Evolutionary conservation across 2,329 filamentous ascomycete species (phyloP), one percentile per base, ranked within the genome.

Genomic region (Neopestalotiopsis rosae): DNA sequence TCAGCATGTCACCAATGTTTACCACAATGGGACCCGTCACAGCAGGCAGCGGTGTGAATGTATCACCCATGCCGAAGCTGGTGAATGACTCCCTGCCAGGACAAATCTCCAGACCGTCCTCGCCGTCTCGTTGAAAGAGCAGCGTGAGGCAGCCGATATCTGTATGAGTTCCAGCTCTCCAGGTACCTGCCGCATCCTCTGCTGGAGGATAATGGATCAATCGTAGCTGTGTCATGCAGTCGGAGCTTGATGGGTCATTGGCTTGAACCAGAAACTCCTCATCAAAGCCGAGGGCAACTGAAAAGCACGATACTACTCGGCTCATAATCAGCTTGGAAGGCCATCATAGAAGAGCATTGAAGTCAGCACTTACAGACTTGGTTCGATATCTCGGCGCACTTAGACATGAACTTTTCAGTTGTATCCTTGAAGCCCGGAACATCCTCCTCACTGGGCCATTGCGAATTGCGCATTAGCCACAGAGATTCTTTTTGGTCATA

Each of bases 401-500:
- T 63, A 1, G 32, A 45, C 61, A 63, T 63, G 38, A 63, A 63
- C 14, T 20, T 63, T 5, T 63, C 38, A 24, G 61, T 63, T 5
- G 32, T 38, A 1, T 63, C 61, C 10, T 24, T 34, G 34, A 63
- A 63, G 3, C 34, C 34, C 12, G 34, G 61, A 6, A 63, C 61
- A 24, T 63, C 61, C 6, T 38, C 32, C 10, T 63, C 61, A n/a
- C 34, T 63, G 14, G 61, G 61, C 61, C 61, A 63, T 14, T n/a
- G 24, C 4, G 61, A 63, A 32, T 28, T 42, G 28, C 61, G 61
- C 61, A 40, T 38, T 0, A 63, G 34, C 61, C 61, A 63, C 6
- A 63, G n/a, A 1, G 61, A 63, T 63, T 63, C 61, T 24, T 63
- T 63, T n/a, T 63, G 61, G 14, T 63, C 61, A 40, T 38, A 38